Percentiles rank a stretch among this genome's conserved stretches.
These are phyloP conservation scores for Paralagenidium karlingii DNA, from an alignment of 352 stramenopile species.

Conservation along the genomic window DNA sequence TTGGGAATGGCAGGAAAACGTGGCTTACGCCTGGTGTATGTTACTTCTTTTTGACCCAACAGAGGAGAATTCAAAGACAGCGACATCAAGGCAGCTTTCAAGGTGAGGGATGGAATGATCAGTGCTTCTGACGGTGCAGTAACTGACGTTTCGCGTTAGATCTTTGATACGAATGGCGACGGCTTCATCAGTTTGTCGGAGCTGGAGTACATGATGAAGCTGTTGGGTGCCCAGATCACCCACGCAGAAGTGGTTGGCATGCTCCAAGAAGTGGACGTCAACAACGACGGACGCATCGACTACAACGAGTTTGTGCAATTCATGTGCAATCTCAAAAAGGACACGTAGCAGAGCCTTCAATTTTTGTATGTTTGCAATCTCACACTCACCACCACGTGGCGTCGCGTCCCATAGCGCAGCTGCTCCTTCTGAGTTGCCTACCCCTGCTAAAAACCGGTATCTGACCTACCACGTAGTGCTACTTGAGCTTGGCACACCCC, in stretches of 20 bases:
- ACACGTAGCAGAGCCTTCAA: too few species aligned
- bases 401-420: too few species aligned
- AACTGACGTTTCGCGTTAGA: too few species aligned
- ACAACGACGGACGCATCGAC: constrained; percentile 78
- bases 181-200: constrained; percentile 58
- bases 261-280: constrained; percentile 59
- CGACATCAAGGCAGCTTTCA: constrained; percentile 52
- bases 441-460: too few species aligned
- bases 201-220: constrained; percentile 41
- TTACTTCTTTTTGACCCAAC: too few species aligned
- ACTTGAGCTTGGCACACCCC: too few species aligned
- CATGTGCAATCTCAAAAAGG: background rate
- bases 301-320: constrained; percentile 58
- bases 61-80: constrained; percentile 33
- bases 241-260: constrained; percentile 37
- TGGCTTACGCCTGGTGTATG: background rate
- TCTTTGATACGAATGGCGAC: constrained; percentile 57
- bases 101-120: constrained; percentile 10
- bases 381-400: too few species aligned
- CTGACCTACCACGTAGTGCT: too few species aligned
- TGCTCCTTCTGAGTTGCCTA: too few species aligned
- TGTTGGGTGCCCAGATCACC: constrained; percentile 44
- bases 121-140: background rate
- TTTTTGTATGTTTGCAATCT: too few species aligned
- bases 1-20: background rate